These are phyloP conservation scores for Ogataea degrootiae DNA, from an alignment of 805 yeast species.

Conservation along the genomic window DNA sequence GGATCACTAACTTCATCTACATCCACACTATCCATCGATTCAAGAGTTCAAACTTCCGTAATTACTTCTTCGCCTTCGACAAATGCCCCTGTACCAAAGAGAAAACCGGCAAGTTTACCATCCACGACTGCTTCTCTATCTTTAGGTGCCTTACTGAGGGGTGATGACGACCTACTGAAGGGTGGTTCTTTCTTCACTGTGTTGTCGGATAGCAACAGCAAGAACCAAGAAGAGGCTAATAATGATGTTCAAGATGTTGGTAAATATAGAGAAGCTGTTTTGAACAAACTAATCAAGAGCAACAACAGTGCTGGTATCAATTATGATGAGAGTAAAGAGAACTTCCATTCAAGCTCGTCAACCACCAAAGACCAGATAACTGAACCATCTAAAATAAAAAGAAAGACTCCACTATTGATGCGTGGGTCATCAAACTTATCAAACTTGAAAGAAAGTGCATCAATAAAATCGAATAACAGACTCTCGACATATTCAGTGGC, in stretches of 20 bases:
- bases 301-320: background rate
- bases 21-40: constrained; percentile 1
- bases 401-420: constrained; percentile 2
- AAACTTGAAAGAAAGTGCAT: constrained; percentile 1
- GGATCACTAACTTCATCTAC: constrained; percentile 1
- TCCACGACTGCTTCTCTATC: constrained; percentile 14
- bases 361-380: background rate
- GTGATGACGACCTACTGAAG: no score
- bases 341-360: background rate
- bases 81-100: background rate
- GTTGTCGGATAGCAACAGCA: background rate
- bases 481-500: constrained; percentile 13
- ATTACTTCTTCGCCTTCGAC: background rate
- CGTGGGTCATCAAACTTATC: constrained; percentile 2
- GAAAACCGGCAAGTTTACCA: constrained; percentile 5
- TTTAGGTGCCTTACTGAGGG: constrained; percentile 8
- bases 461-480: constrained; percentile 8
- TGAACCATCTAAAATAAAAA: background rate
- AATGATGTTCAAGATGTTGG: background rate
- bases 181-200: background rate
- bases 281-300: constrained; percentile 6
- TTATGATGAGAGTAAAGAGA: background rate
- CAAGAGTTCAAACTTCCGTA: constrained; percentile 1
- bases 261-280: constrained; percentile 8
- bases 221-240: background rate